phyloP scores from a whole-genome alignment of 331 rosid genomes.

The Rosa hybrid region DNA sequence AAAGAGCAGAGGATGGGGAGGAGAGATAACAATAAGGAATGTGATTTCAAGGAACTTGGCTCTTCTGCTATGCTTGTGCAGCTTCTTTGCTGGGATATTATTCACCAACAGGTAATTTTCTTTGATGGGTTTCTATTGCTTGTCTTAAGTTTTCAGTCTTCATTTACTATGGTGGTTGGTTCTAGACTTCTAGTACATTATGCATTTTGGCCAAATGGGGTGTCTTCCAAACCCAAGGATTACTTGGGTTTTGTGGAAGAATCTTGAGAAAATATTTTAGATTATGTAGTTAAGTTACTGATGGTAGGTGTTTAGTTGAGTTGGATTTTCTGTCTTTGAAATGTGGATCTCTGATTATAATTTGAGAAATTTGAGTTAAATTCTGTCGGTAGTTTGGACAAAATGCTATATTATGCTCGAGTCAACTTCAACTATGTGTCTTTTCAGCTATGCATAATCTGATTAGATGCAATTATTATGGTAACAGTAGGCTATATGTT shows the following conservation, averaged over 20 bases:
- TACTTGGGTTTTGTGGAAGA: slow-evolving; percentile 19
- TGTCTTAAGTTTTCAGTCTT: slow-evolving; percentile 22
- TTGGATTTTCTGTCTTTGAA: slow-evolving; percentile 12
- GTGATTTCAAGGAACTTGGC: slow-evolving; percentile 61
- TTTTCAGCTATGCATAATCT: neutral
- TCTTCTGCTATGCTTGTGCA: slow-evolving; percentile 67
- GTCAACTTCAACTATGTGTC: neutral
- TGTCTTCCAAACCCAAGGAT: neutral
- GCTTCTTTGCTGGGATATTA: slow-evolving; percentile 87
- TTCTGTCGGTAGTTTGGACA: neutral
- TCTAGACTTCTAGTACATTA: slow-evolving; percentile 1
- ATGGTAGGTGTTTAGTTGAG: slow-evolving; percentile 9
- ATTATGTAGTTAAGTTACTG: neutral
- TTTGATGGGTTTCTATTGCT: slow-evolving; percentile 35
- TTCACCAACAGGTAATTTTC: slow-evolving; percentile 65
- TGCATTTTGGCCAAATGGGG: slow-evolving; percentile 19
- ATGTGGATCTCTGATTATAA: slow-evolving; percentile 12
- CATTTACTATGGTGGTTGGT: slow-evolving; percentile 12
- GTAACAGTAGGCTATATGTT: neutral
- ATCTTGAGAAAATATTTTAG: neutral
- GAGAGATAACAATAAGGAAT: slow-evolving; percentile 38
- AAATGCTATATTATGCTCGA: neutral
- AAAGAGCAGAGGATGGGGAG: slow-evolving; percentile 65
- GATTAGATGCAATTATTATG: neutral
- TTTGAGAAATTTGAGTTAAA: neutral